Conservation (phyloP, 2,329 filamentous ascomycete genomes). For the Chaetomium strumarium region DNA sequence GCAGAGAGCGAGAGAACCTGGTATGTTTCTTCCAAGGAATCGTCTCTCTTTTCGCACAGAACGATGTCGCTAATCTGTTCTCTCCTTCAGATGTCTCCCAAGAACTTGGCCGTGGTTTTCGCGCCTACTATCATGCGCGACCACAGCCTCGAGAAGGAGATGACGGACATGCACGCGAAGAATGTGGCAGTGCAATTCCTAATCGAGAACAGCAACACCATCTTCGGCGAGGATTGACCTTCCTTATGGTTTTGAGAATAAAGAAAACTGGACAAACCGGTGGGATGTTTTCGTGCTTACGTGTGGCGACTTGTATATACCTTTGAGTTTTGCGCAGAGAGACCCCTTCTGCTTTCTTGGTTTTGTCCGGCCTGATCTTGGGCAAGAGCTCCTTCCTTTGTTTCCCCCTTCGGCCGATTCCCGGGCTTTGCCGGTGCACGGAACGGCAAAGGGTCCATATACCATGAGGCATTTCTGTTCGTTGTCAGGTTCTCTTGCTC, state of each 20-base stretch:
- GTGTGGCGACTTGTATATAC: constrained; percentile 2
- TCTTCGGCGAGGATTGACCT: constrained; percentile 68
- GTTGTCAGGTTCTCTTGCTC: too few relatives aligned
- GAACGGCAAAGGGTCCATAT: too few relatives aligned
- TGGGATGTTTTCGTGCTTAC: not conserved
- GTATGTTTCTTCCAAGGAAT: too few relatives aligned
- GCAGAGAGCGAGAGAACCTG: constrained; percentile 76
- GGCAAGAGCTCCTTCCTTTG: not conserved
- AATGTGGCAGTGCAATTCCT: constrained; percentile 88
- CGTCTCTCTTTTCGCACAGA: too few relatives aligned
- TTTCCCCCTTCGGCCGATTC: too few relatives aligned
- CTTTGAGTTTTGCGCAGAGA: constrained; percentile 1
- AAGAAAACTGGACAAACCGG: too few relatives aligned
- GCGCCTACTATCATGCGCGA: constrained; percentile 97
- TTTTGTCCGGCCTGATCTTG: too few relatives aligned
- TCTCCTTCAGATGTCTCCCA: constrained; percentile 74
- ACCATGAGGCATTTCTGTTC: too few relatives aligned
- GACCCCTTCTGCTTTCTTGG: not conserved
- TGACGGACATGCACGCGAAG: constrained; percentile 93
- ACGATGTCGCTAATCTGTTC: too few relatives aligned
- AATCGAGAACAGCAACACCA: constrained; percentile 78
- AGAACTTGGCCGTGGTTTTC: constrained; percentile 95
- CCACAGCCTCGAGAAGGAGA: constrained; percentile 81
- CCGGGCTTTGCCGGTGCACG: too few relatives aligned
- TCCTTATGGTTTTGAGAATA: too few relatives aligned